These are phyloP conservation scores for Poronia punctata DNA, from an alignment of 495 filamentous ascomycete species.

Conservation along the genomic window DNA sequence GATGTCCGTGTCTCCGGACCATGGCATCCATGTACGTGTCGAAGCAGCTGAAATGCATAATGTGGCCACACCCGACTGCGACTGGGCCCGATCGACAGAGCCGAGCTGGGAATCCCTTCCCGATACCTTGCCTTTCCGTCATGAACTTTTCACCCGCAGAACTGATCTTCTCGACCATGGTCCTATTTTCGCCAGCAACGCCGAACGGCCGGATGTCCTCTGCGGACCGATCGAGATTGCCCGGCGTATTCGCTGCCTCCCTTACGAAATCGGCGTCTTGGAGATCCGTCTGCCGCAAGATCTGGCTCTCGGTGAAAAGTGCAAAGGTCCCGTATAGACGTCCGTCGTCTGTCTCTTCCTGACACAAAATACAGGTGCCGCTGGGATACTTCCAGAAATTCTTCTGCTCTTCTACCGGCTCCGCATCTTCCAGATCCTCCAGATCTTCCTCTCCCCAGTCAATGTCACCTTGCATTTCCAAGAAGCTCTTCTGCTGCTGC, in stretches of 20 bases:
- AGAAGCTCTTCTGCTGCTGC: constrained; percentile 88
- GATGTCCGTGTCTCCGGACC: constrained; percentile 72
- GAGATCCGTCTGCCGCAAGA: constrained; percentile 79
- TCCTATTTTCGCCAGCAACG: constrained; percentile 77
- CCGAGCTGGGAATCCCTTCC: constrained; percentile 74
- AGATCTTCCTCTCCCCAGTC: constrained; percentile 79
- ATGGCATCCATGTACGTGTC: constrained; percentile 82
- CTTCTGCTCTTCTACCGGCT: constrained; percentile 51
- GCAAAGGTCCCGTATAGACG: constrained; percentile 89
- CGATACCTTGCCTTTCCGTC: constrained; percentile 72
- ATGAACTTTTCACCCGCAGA: constrained; percentile 61
- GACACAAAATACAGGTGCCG: constrained; percentile 91
- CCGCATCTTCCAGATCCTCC: constrained; percentile 49
- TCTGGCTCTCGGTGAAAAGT: constrained; percentile 76
- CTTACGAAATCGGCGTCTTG: constrained; percentile 74
- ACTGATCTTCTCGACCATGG: constrained; percentile 65
- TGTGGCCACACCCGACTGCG: constrained; percentile 87
- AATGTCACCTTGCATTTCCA: constrained; percentile 75
- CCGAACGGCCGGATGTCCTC: constrained; percentile 81
- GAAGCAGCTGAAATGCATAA: constrained; percentile 98
- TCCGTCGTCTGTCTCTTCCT: constrained; percentile 88
- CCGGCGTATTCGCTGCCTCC: constrained; percentile 70
- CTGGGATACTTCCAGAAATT: constrained; percentile 90
- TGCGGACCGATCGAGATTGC: constrained; percentile 74
- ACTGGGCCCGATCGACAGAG: constrained; percentile 70